Evolutionary conservation across 2,329 filamentous ascomycete genomes (phyloP).

Genomic region (Claviceps sp.): DNA sequence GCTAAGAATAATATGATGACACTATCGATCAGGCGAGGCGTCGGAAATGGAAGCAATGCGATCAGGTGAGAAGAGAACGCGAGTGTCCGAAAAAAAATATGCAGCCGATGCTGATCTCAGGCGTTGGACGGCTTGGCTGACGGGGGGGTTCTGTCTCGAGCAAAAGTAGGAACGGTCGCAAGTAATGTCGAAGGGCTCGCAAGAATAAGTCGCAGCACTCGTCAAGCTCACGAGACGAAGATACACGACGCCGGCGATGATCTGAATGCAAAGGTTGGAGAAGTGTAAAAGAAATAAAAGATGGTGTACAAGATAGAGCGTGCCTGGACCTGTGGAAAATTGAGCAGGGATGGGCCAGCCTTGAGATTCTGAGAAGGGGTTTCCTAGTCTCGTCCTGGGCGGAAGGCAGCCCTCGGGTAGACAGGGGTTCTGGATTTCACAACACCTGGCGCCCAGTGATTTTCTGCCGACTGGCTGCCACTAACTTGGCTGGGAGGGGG

Average conservation of each 20-base stretch:
- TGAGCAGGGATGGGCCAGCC: constrained; percentile 5
- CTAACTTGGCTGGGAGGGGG: neutral
- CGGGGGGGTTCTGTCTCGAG: neutral
- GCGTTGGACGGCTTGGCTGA: neutral
- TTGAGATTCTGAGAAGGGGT: constrained; percentile 4
- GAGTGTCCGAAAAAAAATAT: neutral
- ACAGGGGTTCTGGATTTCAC: constrained; percentile 1
- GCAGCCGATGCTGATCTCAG: neutral
- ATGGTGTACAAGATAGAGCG: neutral
- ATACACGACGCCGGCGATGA: neutral
- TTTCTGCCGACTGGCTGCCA: neutral
- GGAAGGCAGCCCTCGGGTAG: neutral
- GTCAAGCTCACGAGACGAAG: constrained; percentile 1
- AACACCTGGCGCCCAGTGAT: neutral
- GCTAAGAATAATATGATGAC: neutral
- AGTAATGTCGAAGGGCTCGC: neutral
- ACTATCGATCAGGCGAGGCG: neutral
- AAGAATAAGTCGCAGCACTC: neutral
- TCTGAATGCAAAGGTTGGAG: constrained; percentile 1
- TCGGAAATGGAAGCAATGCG: neutral
- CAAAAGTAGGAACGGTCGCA: neutral
- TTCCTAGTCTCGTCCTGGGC: neutral
- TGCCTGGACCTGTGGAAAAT: constrained; percentile 3
- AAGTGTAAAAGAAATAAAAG: constrained; percentile 4
- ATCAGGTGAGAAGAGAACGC: neutral